These are phyloP conservation scores for Talaromyces amestolkiae DNA, from an alignment of 2,329 filamentous ascomycete genomes.

Conservation along the genomic window DNA sequence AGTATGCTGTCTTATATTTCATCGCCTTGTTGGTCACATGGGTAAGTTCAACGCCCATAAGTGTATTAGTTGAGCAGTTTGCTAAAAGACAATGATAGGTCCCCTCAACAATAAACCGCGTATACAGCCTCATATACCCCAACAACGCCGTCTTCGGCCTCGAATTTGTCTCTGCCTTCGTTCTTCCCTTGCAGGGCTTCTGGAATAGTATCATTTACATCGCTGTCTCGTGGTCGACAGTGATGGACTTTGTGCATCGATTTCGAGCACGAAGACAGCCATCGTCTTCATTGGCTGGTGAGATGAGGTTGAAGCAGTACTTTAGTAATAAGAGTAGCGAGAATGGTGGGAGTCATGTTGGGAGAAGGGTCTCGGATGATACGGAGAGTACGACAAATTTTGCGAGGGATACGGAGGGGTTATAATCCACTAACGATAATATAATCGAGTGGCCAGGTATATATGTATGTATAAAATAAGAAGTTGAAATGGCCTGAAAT, in stretches of 20 bases:
- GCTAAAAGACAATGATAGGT: conserved; percentile 35
- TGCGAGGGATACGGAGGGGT: conserved; percentile 9
- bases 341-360: neutral
- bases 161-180: conserved; percentile 68
- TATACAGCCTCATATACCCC: conserved; percentile 65
- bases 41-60: conserved; percentile 25
- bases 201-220: conserved; percentile 81
- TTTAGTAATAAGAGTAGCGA: neutral
- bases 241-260: conserved; percentile 41
- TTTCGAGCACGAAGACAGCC: neutral
- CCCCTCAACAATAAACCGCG: conserved; percentile 72
- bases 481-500: neutral
- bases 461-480: neutral
- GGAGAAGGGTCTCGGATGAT: neutral
- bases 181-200: conserved; percentile 77
- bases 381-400: conserved; percentile 18
- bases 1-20: conserved; percentile 42
- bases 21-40: conserved; percentile 45
- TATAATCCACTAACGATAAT: neutral
- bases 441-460: neutral
- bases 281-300: neutral
- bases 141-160: conserved; percentile 56
- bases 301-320: neutral
- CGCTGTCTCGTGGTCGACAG: conserved; percentile 65
- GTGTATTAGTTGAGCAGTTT: neutral